Conservation (phyloP, 352 stramenopile species). For the Phytophthora cactorum region DNA sequence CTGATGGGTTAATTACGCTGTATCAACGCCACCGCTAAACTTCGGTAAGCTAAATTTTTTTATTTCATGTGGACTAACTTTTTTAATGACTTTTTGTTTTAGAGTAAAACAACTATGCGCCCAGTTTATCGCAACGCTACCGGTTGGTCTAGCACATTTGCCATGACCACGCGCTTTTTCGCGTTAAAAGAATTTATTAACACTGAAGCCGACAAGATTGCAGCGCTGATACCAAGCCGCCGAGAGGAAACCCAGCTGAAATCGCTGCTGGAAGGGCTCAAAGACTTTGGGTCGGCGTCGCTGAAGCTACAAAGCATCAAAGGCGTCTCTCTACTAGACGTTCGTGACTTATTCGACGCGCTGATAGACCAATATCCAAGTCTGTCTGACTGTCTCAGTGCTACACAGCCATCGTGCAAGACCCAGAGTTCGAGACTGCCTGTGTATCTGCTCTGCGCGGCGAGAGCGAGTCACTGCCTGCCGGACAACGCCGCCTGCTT, state of each 20-base stretch:
- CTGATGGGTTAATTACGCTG: background rate
- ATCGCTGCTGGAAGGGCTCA: background rate
- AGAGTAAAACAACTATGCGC: background rate
- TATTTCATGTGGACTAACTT: background rate
- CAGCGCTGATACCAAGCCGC: background rate
- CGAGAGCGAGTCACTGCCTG: background rate
- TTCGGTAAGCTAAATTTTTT: background rate
- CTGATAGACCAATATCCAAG: background rate
- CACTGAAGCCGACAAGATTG: background rate
- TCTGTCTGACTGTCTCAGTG: background rate
- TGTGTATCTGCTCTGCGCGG: background rate
- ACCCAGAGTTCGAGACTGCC: background rate
- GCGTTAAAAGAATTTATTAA: background rate
- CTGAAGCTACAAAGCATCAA: conserved; percentile 1
- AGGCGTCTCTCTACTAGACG: background rate
- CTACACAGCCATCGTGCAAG: conserved; percentile 1
- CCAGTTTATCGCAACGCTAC: background rate
- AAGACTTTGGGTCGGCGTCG: background rate
- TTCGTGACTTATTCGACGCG: conserved; percentile 1
- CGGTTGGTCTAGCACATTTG: conserved; percentile 1
- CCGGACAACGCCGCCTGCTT: background rate
- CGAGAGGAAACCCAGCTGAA: background rate
- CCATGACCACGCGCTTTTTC: background rate
- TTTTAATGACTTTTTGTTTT: background rate
- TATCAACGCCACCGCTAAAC: background rate